These are phyloP conservation scores for Backusella macrospora DNA, from an alignment of 192 early-diverging fungal species.

Conservation along the genomic window DNA sequence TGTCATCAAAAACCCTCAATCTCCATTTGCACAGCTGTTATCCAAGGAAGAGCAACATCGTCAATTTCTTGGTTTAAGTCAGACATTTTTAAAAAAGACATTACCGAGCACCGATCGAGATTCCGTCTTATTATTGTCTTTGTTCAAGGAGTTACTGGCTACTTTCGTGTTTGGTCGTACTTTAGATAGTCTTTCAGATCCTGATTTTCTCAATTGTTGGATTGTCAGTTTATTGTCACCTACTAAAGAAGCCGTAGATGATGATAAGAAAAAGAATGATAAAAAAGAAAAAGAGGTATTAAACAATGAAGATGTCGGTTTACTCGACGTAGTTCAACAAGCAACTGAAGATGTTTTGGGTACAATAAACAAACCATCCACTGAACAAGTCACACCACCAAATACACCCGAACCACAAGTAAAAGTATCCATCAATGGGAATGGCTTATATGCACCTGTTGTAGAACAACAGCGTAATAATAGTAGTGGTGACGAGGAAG, in stretches of 20 bases:
- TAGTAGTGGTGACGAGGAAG: not conserved
- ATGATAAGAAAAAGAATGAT: not conserved
- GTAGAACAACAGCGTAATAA: not conserved
- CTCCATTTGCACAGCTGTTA: slow-evolving; percentile 47
- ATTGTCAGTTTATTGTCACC: slow-evolving; percentile 51
- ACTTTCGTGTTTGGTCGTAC: slow-evolving; percentile 49
- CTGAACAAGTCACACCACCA: not conserved
- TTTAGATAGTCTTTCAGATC: slow-evolving; percentile 50
- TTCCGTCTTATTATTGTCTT: slow-evolving; percentile 43
- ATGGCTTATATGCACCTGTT: not conserved
- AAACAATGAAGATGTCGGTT: not conserved
- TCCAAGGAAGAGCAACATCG: slow-evolving; percentile 43
- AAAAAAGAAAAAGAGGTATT: not conserved
- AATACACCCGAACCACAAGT: slow-evolving; percentile 19
- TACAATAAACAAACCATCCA: not conserved
- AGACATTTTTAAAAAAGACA: slow-evolving; percentile 42
- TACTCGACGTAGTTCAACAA: slow-evolving; percentile 33
- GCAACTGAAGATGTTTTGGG: slow-evolving; percentile 38
- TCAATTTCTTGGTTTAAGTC: slow-evolving; percentile 43
- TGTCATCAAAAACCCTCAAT: slow-evolving; percentile 46
- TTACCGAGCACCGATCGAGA: slow-evolving; percentile 46
- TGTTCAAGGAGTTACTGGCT: slow-evolving; percentile 56
- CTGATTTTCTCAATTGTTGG: slow-evolving; percentile 54
- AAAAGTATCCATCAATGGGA: not conserved
- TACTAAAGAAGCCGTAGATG: not conserved